Conservation (phyloP, 148 eudicot genomes). For the Chenopodium berlandieri region DNA sequence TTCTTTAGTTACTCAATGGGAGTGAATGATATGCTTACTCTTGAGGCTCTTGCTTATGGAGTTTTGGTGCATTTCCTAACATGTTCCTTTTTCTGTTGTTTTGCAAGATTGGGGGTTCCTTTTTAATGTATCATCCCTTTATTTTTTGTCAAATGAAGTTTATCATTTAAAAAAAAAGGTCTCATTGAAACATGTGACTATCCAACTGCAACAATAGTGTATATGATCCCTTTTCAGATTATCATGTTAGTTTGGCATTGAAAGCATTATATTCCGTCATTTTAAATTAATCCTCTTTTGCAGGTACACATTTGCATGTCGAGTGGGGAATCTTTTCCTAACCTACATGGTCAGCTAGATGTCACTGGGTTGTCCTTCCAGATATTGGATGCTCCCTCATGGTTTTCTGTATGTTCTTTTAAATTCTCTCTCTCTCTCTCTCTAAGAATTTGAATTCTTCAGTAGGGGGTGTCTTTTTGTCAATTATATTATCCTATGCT, state of each 20-base stretch:
- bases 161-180: no score
- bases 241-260: neutral
- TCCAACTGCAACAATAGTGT: neutral
- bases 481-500: constrained; percentile 1
- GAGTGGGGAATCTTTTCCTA: constrained; percentile 85
- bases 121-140: no score
- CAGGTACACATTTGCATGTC: constrained; percentile 98
- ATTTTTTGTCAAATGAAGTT: no score
- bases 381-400: constrained; percentile 85
- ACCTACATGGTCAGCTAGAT: constrained; percentile 96
- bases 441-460: neutral
- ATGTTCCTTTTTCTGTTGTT: no score
- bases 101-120: no score
- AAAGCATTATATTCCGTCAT: neutral
- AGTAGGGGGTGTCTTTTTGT: neutral
- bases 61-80: no score
- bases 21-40: no score
- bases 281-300: constrained; percentile 5
- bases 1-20: no score
- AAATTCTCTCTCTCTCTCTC: no score
- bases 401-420: constrained; percentile 59
- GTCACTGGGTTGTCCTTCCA: constrained; percentile 82
- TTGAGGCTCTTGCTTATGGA: no score
- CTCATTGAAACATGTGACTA: neutral
- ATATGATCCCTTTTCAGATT: neutral